Percentiles rank a stretch among this genome's conserved stretches.
phyloP scores from a whole-genome alignment of 108 stramenopile species.

The Skeletonema potamos region DNA sequence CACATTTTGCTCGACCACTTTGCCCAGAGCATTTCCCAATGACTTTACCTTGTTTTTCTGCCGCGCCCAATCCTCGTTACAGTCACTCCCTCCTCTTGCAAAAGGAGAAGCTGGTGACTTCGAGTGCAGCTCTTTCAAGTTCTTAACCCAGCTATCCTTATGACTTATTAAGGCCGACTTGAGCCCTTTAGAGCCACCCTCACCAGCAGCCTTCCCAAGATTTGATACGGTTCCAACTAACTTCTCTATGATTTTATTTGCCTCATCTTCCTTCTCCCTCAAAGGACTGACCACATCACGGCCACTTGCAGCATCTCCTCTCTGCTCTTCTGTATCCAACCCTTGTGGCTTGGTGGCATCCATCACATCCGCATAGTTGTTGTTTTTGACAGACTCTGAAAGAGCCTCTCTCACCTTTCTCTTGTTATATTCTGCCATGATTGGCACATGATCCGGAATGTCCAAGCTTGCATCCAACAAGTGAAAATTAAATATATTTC shows the following conservation, averaged over 20 bases:
- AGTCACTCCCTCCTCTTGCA: background rate
- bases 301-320: background rate
- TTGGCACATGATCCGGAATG: constrained; percentile 24
- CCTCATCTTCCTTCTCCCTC: constrained; percentile 33
- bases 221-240: constrained; percentile 44
- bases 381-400: background rate
- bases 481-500: constrained; percentile 48
- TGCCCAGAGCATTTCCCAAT: constrained; percentile 40
- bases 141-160: constrained; percentile 30
- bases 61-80: background rate
- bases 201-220: constrained; percentile 43
- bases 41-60: constrained; percentile 7
- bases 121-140: constrained; percentile 35
- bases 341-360: constrained; percentile 11
- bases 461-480: constrained; percentile 39
- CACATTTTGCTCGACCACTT: constrained; percentile 50
- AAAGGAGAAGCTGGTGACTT: background rate
- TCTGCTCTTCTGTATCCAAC: constrained; percentile 15
- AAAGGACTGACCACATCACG: background rate
- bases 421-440: constrained; percentile 31
- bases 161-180: constrained; percentile 34
- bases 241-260: constrained; percentile 33
- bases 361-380: background rate
- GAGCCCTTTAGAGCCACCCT: constrained; percentile 30
- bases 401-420: constrained; percentile 5